A percentile compares a stretch with the other conserved stretches of the same genome.
phyloP scores from a whole-genome alignment of 1,139 yeast genomes.

The Yamadazyma buinensis region DNA sequence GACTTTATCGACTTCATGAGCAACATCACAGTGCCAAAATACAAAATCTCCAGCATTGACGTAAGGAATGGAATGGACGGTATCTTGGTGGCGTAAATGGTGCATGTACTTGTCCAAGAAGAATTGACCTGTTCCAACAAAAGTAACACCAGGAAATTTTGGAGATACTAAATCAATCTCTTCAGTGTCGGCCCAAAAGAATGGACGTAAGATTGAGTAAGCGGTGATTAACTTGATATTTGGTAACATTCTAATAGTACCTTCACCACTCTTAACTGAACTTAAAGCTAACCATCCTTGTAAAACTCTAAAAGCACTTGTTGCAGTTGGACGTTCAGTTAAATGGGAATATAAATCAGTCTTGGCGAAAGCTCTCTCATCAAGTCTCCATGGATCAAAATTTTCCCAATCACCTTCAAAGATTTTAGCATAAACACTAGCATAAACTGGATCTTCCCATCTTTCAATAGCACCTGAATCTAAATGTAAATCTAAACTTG shows the following conservation, averaged over 20 bases:
- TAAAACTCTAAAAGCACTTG: constrained; percentile 40
- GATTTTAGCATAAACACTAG: constrained; percentile 34
- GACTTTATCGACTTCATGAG: constrained; percentile 42
- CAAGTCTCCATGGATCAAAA: constrained; percentile 41
- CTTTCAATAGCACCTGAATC: constrained; percentile 48
- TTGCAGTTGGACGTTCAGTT: constrained; percentile 24
- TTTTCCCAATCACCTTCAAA: constrained; percentile 46
- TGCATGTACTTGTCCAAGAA: constrained; percentile 15
- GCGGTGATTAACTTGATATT: constrained; percentile 34
- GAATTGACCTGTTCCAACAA: constrained; percentile 20
- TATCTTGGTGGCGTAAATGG: constrained; percentile 22
- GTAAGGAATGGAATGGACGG: constrained; percentile 28
- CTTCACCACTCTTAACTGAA: constrained; percentile 34
- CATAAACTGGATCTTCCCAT: constrained; percentile 27
- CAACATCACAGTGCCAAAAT: constrained; percentile 47
- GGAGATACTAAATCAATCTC: constrained; percentile 22
- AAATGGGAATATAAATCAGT: constrained; percentile 28
- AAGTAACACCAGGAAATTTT: constrained; percentile 20
- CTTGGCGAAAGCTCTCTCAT: constrained; percentile 31
- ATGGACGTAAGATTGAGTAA: constrained; percentile 42
- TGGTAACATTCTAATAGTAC: constrained; percentile 42
- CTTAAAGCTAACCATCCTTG: constrained; percentile 49
- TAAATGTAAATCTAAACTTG: constrained; percentile 37
- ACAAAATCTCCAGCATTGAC: constrained; percentile 41
- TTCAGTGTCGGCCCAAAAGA: constrained; percentile 27